Evolutionary conservation across 306 rosid genomes (phyloP).

Genomic region (Sicyos baderoa): DNA sequence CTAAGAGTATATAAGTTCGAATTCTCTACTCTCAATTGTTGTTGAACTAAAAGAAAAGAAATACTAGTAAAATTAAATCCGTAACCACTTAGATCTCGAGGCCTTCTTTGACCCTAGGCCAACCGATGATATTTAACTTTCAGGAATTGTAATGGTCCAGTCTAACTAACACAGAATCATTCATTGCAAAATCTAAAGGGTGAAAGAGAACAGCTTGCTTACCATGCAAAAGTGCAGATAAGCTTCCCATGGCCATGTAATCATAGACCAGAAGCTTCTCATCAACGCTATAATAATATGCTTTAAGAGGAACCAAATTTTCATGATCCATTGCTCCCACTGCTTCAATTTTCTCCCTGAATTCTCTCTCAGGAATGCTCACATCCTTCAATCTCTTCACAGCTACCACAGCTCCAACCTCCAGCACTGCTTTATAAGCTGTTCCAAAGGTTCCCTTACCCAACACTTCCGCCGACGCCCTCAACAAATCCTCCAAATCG

Average conservation of each 20-base stretch:
- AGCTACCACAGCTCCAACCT: slow-evolving; percentile 47
- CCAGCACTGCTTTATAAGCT: slow-evolving; percentile 54
- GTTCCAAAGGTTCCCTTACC: slow-evolving; percentile 69
- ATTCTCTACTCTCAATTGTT: too few relatives aligned
- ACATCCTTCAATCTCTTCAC: slow-evolving; percentile 63
- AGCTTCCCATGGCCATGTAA: slow-evolving; percentile 62
- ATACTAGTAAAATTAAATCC: too few relatives aligned
- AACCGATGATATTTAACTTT: too few relatives aligned
- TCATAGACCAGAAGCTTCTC: slow-evolving; percentile 68
- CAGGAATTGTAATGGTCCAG: not conserved
- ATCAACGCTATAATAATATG: slow-evolving; percentile 55
- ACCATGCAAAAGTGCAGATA: slow-evolving; percentile 71
- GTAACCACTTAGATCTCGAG: too few relatives aligned
- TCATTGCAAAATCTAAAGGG: not conserved
- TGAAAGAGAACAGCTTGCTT: slow-evolving; percentile 13
- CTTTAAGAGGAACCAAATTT: slow-evolving; percentile 59
- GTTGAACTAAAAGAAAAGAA: too few relatives aligned
- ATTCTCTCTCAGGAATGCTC: slow-evolving; percentile 42
- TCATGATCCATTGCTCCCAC: slow-evolving; percentile 59
- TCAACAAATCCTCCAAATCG: slow-evolving; percentile 57
- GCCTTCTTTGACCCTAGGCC: too few relatives aligned
- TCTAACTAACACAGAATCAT: slow-evolving; percentile 12
- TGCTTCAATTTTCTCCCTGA: slow-evolving; percentile 47
- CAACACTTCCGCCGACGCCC: slow-evolving; percentile 73
- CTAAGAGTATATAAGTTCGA: too few relatives aligned